Conservation (phyloP, 352 stramenopile genomes). For the Phytophthora sojae region DNA sequence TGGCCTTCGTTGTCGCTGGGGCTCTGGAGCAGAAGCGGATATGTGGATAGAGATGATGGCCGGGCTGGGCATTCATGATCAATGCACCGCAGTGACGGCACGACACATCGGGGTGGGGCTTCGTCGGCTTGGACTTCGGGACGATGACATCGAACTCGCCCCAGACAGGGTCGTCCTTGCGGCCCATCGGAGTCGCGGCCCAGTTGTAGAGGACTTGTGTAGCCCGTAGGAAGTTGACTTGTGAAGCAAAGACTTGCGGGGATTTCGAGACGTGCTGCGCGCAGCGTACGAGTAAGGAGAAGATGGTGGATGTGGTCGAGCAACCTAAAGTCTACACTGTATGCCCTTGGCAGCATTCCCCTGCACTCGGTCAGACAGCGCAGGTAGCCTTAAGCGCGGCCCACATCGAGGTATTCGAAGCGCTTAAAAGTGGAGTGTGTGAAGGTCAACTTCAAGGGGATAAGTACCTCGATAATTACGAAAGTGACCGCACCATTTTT, state of each 20-base stretch:
- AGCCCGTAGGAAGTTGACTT: background rate
- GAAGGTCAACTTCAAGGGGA: no score
- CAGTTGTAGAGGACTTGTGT: background rate
- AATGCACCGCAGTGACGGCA: constrained; percentile 1
- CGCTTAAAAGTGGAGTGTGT: background rate
- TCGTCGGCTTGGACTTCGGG: background rate
- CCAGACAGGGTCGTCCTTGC: constrained; percentile 1
- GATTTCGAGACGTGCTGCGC: background rate
- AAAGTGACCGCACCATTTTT: background rate
- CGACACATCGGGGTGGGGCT: background rate
- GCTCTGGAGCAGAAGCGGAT: background rate
- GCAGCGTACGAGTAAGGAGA: background rate
- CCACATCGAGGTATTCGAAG: no score
- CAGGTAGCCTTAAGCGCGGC: no score
- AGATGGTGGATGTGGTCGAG: background rate
- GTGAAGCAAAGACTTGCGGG: background rate
- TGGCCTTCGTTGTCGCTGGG: background rate
- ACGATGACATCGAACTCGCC: background rate
- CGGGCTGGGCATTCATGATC: constrained; percentile 6
- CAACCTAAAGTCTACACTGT: background rate
- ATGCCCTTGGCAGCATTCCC: no score
- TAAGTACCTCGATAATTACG: background rate
- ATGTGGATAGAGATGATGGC: constrained; percentile 1
- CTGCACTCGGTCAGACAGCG: no score
- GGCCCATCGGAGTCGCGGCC: background rate